These are phyloP conservation scores for Trichoderma semiorbis DNA, from an alignment of 2,329 filamentous ascomycete genomes.

Conservation along the genomic window DNA sequence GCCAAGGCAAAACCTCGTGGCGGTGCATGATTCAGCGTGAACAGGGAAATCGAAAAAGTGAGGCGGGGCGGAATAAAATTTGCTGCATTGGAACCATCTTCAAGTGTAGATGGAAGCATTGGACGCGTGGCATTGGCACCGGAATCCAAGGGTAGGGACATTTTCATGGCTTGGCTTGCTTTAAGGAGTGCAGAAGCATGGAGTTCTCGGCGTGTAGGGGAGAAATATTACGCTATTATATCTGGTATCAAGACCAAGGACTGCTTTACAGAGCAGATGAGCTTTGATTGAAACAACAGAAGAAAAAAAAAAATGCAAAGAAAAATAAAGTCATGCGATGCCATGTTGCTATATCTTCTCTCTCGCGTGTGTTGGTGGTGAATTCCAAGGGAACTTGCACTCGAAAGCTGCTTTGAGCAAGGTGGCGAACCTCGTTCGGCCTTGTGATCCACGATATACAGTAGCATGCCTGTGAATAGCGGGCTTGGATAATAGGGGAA, in stretches of 20 bases:
- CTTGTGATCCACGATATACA: neutral
- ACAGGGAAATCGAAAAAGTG: neutral
- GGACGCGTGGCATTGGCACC: neutral
- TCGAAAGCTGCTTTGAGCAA: neutral
- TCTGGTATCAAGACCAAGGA: neutral
- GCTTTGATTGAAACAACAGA: neutral
- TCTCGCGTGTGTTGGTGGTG: neutral
- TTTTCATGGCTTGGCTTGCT: slow-evolving; percentile 14
- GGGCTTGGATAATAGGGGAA: neutral
- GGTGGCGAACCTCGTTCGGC: neutral
- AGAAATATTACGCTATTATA: neutral
- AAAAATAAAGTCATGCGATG: neutral
- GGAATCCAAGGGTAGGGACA: neutral
- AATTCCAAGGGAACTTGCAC: neutral
- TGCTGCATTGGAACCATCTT: neutral
- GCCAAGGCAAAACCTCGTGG: slow-evolving; percentile 82
- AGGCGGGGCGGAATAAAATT: neutral
- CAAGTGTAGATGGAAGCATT: neutral
- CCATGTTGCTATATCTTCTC: neutral
- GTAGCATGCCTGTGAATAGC: neutral
- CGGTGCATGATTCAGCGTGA: neutral
- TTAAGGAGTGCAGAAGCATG: neutral
- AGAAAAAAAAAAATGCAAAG: neutral
- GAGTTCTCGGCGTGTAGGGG: slow-evolving; percentile 16
- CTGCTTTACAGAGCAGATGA: neutral